A percentile compares a stretch with the other conserved stretches of the same genome.
phyloP scores from a whole-genome alignment of 495 filamentous ascomycete genomes.

The Penicillium nucicola region DNA sequence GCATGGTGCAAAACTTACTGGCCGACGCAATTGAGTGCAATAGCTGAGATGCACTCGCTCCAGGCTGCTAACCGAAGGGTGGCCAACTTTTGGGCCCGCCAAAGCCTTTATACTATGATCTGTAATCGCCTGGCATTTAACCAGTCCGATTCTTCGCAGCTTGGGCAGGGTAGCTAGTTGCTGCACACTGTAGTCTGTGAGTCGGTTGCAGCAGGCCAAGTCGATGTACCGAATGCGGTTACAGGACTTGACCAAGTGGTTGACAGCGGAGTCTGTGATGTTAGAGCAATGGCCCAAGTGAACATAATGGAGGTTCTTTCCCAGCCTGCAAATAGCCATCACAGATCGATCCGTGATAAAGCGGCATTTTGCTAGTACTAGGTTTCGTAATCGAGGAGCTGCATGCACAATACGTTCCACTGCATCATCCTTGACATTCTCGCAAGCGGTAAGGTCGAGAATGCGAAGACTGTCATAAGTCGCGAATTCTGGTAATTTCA shows the following conservation, averaged over 20 bases:
- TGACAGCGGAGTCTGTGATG: conserved; percentile 85
- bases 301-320: conserved; percentile 95
- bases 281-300: conserved; percentile 91
- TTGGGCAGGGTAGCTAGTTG: conserved; percentile 86
- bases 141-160: conserved; percentile 86
- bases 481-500: conserved; percentile 65
- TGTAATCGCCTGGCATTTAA: conserved; percentile 89
- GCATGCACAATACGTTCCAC: conserved; percentile 81
- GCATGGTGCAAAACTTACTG: conserved; percentile 50
- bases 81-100: conserved; percentile 52
- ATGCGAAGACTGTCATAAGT: conserved; percentile 86
- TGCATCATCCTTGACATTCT: conserved; percentile 76
- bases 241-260: conserved; percentile 76
- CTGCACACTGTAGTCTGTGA: conserved; percentile 85
- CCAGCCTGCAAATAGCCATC: conserved; percentile 78
- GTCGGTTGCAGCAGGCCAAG: conserved; percentile 84
- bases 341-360: conserved; percentile 89
- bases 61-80: conserved; percentile 57
- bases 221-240: conserved; percentile 98
- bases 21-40: conserved; percentile 75
- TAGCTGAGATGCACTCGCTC: conserved; percentile 98
- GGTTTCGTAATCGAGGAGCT: conserved; percentile 84
- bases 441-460: conserved; percentile 87
- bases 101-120: conserved; percentile 83
- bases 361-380: conserved; percentile 91